These are phyloP conservation scores for Bryopsis sp. DNA, from an alignment of 139 green algal species.

Conservation along the genomic window DNA sequence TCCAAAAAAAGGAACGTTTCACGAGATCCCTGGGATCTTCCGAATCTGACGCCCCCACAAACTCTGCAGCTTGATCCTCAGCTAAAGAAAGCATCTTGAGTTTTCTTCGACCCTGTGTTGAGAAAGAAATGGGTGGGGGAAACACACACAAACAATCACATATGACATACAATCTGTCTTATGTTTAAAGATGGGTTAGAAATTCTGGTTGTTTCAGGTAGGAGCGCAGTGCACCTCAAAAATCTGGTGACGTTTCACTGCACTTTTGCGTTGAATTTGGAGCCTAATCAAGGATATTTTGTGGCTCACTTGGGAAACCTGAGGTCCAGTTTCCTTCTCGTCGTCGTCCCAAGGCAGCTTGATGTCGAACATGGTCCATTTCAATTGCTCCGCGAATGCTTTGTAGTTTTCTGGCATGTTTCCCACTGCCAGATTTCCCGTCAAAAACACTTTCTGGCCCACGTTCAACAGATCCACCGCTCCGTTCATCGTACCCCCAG, in stretches of 20 bases:
- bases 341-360: slow-evolving; percentile 9
- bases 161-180: too few species aligned
- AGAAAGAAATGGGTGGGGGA: too few species aligned
- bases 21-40: not conserved
- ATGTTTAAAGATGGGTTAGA: too few species aligned
- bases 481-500: not conserved
- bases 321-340: not conserved
- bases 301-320: not conserved
- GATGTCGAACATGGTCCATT: slow-evolving; percentile 17
- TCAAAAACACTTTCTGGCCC: slow-evolving; percentile 7
- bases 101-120: not conserved
- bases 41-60: not conserved
- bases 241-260: too few species aligned
- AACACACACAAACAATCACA: too few species aligned
- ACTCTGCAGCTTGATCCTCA: not conserved
- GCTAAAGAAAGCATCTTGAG: not conserved
- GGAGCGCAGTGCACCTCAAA: too few species aligned
- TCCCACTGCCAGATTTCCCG: not conserved
- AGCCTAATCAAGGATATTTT: too few species aligned
- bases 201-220: too few species aligned
- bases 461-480: not conserved
- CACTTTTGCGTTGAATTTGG: too few species aligned
- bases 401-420: slow-evolving; percentile 19
- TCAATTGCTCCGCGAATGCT: slow-evolving; percentile 5
- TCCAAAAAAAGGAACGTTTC: not conserved